Evolutionary conservation across 495 filamentous ascomycete genomes (phyloP), one percentile per base, ranked within the genome.

Genomic region (Podospora australis): DNA sequence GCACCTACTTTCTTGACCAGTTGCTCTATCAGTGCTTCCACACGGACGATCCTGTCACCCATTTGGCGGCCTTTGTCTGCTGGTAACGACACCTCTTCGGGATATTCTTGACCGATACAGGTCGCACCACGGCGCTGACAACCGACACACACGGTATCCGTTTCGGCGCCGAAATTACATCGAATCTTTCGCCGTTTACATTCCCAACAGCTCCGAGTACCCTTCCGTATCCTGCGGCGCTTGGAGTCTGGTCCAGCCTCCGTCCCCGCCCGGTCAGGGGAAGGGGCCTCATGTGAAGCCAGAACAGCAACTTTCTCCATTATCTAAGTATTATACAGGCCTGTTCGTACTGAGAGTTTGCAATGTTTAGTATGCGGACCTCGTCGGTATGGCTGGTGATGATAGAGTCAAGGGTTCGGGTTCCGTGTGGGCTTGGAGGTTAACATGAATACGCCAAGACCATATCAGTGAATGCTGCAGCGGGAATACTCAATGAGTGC

Each of bases 131-230:
- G 69, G 28, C 69, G 58, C 22, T 52, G 46, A 48, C 76, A 78
- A 14, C 65, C 64, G 32, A 61, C 56, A 47, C 76, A 79, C 32
- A 59, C 57, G 13, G 56, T 36, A 23, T 69, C 62, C 6, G 47
- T 44, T 7, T 57, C 52, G 4, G 57, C 44, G 21, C 55, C 52
- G 46, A 74, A 73, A n/a, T 56, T 70, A 55, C 74, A 78, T 32
- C 65, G 61, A 40, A 70, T 64, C 46, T 78, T 78, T 2, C 72
- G 66, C 40, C 66, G 69, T 44, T 73, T 74, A 57, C 74, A 77
- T 49, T 75, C 73, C 71, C 72, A 76, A 50, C 73, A 78, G 46
- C 70, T 74, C 11, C 59, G 65, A 1, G 72, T 77, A 10, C 74
- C 73, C 48, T 75, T 78, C 16, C 72, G 68, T 26, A 75, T 36